phyloP scores from a whole-genome alignment of 2,329 filamentous ascomycete species.

The Aspergillus quadricinctus region DNA sequence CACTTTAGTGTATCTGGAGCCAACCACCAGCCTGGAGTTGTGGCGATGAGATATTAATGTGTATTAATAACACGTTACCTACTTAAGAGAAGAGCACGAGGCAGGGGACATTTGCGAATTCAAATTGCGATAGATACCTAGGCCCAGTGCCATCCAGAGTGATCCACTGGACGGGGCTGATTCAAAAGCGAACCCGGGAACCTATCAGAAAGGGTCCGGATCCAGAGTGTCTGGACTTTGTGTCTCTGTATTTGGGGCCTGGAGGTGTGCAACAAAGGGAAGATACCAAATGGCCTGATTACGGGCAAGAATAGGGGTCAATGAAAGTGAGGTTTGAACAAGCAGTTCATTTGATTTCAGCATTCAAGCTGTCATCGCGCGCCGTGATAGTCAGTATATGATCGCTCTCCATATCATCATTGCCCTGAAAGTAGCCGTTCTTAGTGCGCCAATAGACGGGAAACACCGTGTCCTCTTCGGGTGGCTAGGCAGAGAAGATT shows the following conservation, averaged over 20 bases:
- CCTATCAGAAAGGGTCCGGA: slow-evolving; percentile 12
- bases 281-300: background rate
- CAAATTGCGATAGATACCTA: slow-evolving; percentile 1
- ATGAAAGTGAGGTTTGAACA: background rate
- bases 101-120: background rate
- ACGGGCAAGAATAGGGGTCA: background rate
- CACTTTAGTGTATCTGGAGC: background rate
- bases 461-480: slow-evolving; percentile 30
- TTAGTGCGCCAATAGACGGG: slow-evolving; percentile 8
- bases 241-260: background rate
- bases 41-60: background rate
- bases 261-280: background rate
- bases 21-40: background rate
- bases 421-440: background rate
- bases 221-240: slow-evolving; percentile 7
- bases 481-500: slow-evolving; percentile 3
- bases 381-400: background rate
- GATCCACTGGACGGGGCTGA: slow-evolving; percentile 16
- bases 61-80: background rate
- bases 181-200: slow-evolving; percentile 6
- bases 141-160: slow-evolving; percentile 7
- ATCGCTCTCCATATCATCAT: background rate
- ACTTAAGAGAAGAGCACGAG: slow-evolving; percentile 7
- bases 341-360: background rate
- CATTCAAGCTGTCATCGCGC: background rate